Evolutionary conservation across 139 green algal species (phyloP).

Genomic region (Coccomyxa sp.): DNA sequence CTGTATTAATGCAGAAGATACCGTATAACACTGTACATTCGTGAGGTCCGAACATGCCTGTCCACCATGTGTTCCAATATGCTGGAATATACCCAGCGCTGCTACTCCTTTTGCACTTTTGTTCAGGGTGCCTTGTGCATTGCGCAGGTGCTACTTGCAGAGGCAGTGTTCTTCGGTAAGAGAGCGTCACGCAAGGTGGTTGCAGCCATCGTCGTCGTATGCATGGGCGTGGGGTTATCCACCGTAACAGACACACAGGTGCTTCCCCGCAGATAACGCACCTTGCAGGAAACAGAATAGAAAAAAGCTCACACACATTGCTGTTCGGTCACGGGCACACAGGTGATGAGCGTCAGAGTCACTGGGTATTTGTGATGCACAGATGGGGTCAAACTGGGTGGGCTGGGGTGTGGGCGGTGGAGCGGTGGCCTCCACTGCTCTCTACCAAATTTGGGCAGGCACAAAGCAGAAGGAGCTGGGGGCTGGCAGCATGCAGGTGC

Average conservation of each 20-base stretch:
- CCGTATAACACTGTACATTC: too few species aligned
- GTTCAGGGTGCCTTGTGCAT: background rate
- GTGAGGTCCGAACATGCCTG: too few species aligned
- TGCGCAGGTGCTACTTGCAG: constrained; percentile 56
- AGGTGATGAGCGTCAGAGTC: too few species aligned
- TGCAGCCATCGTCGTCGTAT: constrained; percentile 62
- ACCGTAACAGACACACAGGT: constrained; percentile 72
- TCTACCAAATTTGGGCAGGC: constrained; percentile 84
- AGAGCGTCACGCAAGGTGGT: constrained; percentile 43
- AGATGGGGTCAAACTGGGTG: constrained; percentile 38
- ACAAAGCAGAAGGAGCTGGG: constrained; percentile 81
- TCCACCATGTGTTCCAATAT: too few species aligned
- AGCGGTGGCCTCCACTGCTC: constrained; percentile 65
- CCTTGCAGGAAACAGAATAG: background rate
- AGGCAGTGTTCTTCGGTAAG: constrained; percentile 58
- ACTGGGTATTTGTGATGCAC: too few species aligned
- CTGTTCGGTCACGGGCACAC: too few species aligned
- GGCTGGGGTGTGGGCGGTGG: constrained; percentile 62
- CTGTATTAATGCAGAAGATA: background rate
- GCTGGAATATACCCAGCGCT: too few species aligned
- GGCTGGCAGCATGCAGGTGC: constrained; percentile 55
- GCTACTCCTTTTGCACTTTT: too few species aligned
- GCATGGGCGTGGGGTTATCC: constrained; percentile 68
- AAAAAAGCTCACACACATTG: too few species aligned
- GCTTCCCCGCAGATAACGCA: background rate